Evolutionary conservation across 371 early-diverging fungal species (phyloP).

Genomic region (Syncephalis fuscata): DNA sequence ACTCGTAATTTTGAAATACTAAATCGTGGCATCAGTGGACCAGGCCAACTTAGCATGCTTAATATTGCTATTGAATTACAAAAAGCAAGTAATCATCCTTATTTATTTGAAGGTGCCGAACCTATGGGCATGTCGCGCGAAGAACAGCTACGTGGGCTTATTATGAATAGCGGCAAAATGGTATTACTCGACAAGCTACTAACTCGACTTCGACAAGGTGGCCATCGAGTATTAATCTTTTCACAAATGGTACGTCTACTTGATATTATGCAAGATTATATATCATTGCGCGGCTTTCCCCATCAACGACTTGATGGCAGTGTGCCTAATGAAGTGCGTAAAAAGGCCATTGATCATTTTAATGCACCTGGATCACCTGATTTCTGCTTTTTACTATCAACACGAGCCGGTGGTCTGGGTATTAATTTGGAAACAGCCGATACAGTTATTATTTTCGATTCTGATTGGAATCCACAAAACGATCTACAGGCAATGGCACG

Average conservation of each 20-base stretch:
- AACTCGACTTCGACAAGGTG: slow-evolving; percentile 65
- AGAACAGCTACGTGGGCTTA: slow-evolving; percentile 59
- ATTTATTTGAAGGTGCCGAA: slow-evolving; percentile 86
- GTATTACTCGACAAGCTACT: slow-evolving; percentile 84
- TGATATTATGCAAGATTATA: slow-evolving; percentile 88
- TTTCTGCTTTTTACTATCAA: slow-evolving; percentile 96
- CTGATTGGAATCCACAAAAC: slow-evolving; percentile 99
- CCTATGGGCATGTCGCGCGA: slow-evolving; percentile 33
- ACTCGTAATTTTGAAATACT: slow-evolving; percentile 86
- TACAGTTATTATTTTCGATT: slow-evolving; percentile 96
- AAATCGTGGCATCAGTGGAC: slow-evolving; percentile 58
- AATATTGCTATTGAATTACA: slow-evolving; percentile 96
- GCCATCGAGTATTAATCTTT: slow-evolving; percentile 89
- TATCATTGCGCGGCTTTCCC: slow-evolving; percentile 62
- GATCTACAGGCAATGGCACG: slow-evolving; percentile 99
- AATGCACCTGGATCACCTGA: slow-evolving; percentile 93
- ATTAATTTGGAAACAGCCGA: slow-evolving; percentile 98
- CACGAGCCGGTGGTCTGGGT: slow-evolving; percentile 98
- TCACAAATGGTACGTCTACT: slow-evolving; percentile 92
- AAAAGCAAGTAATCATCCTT: slow-evolving; percentile 99
- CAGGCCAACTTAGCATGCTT: slow-evolving; percentile 71
- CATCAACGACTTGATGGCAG: slow-evolving; percentile 97
- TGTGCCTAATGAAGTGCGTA: slow-evolving; percentile 79
- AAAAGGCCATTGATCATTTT: slow-evolving; percentile 94
- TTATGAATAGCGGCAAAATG: slow-evolving; percentile 90